A percentile compares a stretch with the other conserved stretches of the same genome.
Evolutionary conservation across 176 grass and related monocot genomes (phyloP).

Genomic region (Oryza rufipogon): DNA sequence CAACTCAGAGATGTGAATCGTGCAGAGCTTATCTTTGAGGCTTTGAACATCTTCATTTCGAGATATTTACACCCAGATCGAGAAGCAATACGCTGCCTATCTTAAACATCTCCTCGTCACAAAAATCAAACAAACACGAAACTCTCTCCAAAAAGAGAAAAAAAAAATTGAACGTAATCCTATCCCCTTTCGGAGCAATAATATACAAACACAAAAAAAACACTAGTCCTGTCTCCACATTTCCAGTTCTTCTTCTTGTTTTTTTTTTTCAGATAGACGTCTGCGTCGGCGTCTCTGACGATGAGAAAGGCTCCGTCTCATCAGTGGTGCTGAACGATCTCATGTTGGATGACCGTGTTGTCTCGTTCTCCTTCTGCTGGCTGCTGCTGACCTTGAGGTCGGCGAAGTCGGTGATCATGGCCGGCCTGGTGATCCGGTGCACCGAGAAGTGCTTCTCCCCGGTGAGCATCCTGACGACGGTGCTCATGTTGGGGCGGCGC

Average conservation of each 20-base stretch:
- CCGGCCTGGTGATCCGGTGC: constrained; percentile 68
- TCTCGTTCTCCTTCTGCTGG: neutral
- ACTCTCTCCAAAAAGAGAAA: neutral
- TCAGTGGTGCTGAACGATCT: constrained; percentile 54
- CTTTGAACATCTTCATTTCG: constrained; percentile 11
- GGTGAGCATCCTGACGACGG: constrained; percentile 59
- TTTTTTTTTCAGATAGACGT: constrained; percentile 25
- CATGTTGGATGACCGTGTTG: neutral
- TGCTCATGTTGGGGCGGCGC: constrained; percentile 72
- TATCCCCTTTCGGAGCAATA: constrained; percentile 43
- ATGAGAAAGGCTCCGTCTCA: constrained; percentile 29
- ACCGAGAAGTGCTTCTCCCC: constrained; percentile 50
- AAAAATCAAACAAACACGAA: constrained; percentile 1
- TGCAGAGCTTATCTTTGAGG: constrained; percentile 4
- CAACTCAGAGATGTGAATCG: neutral
- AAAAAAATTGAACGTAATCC: constrained; percentile 20
- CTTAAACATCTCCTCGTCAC: constrained; percentile 5
- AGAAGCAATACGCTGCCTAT: constrained; percentile 23
- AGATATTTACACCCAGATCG: constrained; percentile 40
- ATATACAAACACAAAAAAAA: constrained; percentile 34
- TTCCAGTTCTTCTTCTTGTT: neutral
- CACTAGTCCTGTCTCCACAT: neutral
- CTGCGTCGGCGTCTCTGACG: constrained; percentile 45
- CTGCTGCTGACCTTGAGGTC: constrained; percentile 73
- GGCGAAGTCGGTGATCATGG: constrained; percentile 74